Conservation (phyloP, 2,329 filamentous ascomycete genomes). For the Bipolaris victoriae region DNA sequence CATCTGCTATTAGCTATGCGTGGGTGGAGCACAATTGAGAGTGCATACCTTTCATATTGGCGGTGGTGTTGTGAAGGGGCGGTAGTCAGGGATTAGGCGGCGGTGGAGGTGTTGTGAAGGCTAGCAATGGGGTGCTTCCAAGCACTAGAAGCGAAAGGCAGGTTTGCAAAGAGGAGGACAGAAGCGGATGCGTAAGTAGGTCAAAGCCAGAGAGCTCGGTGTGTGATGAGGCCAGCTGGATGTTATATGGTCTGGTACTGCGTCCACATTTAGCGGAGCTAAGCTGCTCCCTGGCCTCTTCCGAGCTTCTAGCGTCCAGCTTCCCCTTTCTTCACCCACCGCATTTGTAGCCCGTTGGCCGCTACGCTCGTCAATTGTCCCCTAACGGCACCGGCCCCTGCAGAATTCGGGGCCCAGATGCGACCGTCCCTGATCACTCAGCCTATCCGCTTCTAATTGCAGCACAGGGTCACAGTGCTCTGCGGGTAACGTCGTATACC, state of each 20-base stretch:
- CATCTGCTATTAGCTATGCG: conserved; percentile 16
- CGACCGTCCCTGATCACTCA: conserved; percentile 26
- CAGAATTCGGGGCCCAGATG: conserved; percentile 14
- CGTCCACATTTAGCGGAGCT: conserved; percentile 20
- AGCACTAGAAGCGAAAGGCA: conserved; percentile 17
- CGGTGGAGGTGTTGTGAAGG: conserved; percentile 18
- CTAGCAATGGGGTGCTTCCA: conserved; percentile 24
- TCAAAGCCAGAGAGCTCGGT: conserved; percentile 26
- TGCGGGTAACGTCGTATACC: conserved; percentile 30
- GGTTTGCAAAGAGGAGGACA: conserved; percentile 1
- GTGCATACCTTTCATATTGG: conserved; percentile 51
- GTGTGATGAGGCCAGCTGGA: conserved; percentile 34
- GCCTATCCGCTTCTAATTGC: conserved; percentile 36
- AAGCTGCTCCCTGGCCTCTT: conserved; percentile 24
- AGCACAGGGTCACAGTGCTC: conserved; percentile 17
- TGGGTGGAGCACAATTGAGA: conserved; percentile 10
- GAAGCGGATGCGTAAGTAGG: conserved; percentile 18
- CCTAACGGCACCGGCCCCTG: conserved; percentile 31
- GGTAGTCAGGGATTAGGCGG: conserved; percentile 17
- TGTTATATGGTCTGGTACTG: conserved; percentile 15
- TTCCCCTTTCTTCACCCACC: conserved; percentile 19
- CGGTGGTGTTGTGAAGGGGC: conserved; percentile 22
- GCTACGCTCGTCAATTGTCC: conserved; percentile 18
- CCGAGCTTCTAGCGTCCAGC: conserved; percentile 11
- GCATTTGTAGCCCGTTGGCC: conserved; percentile 15